phyloP scores from a whole-genome alignment of 805 yeast species.

The Kluyveromyces starmeri region DNA sequence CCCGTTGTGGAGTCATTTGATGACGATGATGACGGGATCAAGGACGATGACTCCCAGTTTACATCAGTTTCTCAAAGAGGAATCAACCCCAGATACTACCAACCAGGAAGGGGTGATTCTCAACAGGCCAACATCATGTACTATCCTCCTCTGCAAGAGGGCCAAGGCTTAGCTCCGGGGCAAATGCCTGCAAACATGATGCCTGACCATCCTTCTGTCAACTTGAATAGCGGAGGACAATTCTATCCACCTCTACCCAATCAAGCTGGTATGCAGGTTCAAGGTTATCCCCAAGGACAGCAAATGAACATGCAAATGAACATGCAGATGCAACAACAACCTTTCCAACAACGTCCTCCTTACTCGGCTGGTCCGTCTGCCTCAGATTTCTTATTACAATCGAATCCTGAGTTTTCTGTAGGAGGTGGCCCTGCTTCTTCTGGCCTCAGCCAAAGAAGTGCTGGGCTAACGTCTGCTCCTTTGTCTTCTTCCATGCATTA shows the following conservation, averaged over 20 bases:
- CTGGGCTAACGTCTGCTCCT: constrained; percentile 8
- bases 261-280: constrained; percentile 11
- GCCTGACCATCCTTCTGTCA: neutral
- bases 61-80: constrained; percentile 76
- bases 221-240: neutral
- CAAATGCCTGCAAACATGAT: neutral
- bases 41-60: constrained; percentile 48
- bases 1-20: constrained; percentile 8
- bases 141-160: constrained; percentile 5
- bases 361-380: constrained; percentile 3
- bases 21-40: constrained; percentile 24
- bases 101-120: neutral
- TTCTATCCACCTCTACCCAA: constrained; percentile 8
- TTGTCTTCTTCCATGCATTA: constrained; percentile 17
- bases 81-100: constrained; percentile 47
- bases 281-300: constrained; percentile 7
- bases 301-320: constrained; percentile 11
- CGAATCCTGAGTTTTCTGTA: constrained; percentile 39
- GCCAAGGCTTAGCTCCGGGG: neutral
- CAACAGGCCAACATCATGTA: constrained; percentile 7
- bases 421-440: constrained; percentile 10
- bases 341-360: constrained; percentile 15
- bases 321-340: constrained; percentile 7
- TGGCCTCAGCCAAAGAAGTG: constrained; percentile 3
- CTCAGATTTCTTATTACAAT: constrained; percentile 34